These are phyloP conservation scores for Candida andamanensis DNA, from an alignment of 805 yeast species.

Conservation along the genomic window DNA sequence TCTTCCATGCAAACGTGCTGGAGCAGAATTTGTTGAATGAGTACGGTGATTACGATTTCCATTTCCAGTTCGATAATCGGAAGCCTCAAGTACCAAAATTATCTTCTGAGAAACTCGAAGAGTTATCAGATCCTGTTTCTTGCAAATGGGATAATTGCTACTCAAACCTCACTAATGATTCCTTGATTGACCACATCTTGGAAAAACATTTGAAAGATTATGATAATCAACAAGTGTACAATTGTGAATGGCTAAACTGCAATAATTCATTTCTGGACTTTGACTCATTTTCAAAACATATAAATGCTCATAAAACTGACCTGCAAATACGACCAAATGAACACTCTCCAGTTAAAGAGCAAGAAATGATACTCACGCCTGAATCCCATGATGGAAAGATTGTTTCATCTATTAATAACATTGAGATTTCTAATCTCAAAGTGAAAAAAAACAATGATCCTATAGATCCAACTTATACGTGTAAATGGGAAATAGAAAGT, in stretches of 20 bases:
- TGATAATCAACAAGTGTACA: conserved; percentile 28
- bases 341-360: background rate
- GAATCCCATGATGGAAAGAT: conserved; percentile 3
- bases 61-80: conserved; percentile 28
- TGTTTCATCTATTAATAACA: conserved; percentile 5
- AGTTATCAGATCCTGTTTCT: conserved; percentile 5
- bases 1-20: conserved; percentile 41
- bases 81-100: background rate
- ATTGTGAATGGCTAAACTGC: conserved; percentile 80
- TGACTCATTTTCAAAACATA: conserved; percentile 53
- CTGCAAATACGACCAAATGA: background rate
- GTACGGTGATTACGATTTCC: conserved; percentile 33
- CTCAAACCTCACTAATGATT: conserved; percentile 29
- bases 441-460: conserved; percentile 2
- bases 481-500: conserved; percentile 38
- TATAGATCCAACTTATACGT: conserved; percentile 33
- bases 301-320: conserved; percentile 23
- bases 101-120: conserved; percentile 2
- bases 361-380: conserved; percentile 4
- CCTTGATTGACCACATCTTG: conserved; percentile 28
- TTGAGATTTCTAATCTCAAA: conserved; percentile 28
- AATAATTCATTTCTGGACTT: conserved; percentile 49
- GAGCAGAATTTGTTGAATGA: conserved; percentile 12
- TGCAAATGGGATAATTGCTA: conserved; percentile 73
- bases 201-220: conserved; percentile 48